Base-by-base conservation (phyloP, 768 basidiomycete species). In the Asterophora lycoperdoides region DNA sequence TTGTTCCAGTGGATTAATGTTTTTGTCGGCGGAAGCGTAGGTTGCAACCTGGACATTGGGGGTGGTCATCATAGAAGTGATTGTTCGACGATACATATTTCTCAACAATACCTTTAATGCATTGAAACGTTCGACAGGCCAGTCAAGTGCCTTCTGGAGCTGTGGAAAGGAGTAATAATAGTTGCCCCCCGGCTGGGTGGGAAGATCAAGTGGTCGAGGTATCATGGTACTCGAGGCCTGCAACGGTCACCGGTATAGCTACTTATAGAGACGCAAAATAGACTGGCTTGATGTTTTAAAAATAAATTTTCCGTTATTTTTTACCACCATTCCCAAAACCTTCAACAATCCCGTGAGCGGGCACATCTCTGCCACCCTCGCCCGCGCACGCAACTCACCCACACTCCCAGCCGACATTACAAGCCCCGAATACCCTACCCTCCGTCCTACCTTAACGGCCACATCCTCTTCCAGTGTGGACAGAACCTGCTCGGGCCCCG, bases 311-410 rank as follows among this genome's bases (percentile, higher is more conserved):
- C n/a, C n/a, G n/a, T n/a, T n/a, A n/a, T n/a, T n/a, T n/a, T n/a
- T n/a, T n/a, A n/a, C 49, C 74, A 85, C 45, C 86, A 77, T 52
- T 56, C 67, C 30, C 82, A 79, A 49, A 89, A 89, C 59, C 53
- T 77, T 5, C 72, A 52, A 36, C 58, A 65, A n/a, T 70, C 72
- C 28, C 62, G 63, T 11, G 47, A 60, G 5, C 67, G 47, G 60
- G 5, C 67, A 71, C 38, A 44, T 71, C 17, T 60, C 64, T 9
- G 48, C 61, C 1, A 37, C 61, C 49, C 51, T 61, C 51, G 52
- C 47, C 14, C 51, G 33, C 42, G 52, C 47, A 11, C 51, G 33
- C 42, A 50, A 44, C 13, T 42, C 46, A 14, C 48, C 46, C 34
- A 48, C 45, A 15, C 54, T 55, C 17, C 55, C 51, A 11, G 46